Conservation (phyloP, 352 stramenopile species). For the Phytophthora sansomeana region DNA sequence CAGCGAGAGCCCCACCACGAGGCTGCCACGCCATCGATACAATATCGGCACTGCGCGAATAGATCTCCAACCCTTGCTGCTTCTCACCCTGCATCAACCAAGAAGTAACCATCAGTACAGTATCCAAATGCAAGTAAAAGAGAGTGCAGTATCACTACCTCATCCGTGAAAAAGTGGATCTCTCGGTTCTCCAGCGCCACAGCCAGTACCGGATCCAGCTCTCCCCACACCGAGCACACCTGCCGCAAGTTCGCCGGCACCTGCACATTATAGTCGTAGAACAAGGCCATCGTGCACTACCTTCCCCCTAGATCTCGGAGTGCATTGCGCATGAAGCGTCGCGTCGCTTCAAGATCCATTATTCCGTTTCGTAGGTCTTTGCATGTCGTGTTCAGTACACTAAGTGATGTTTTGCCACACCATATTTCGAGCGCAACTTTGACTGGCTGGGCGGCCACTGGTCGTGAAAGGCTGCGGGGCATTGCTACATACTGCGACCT, state of each 20-base stretch:
- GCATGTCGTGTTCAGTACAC: not conserved
- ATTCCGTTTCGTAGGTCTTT: not conserved
- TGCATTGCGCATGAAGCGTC: conserved; percentile 10
- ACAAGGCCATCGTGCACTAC: conserved; percentile 53
- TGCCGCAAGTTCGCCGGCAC: conserved; percentile 72
- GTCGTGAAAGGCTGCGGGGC: conserved; percentile 3
- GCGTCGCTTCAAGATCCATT: conserved; percentile 35
- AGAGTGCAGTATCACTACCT: conserved; percentile 46
- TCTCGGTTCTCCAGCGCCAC: conserved; percentile 84
- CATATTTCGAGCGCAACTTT: conserved; percentile 11
- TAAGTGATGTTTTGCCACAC: not conserved
- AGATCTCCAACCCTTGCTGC: conserved; percentile 55
- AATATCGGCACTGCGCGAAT: conserved; percentile 71
- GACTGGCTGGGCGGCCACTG: conserved; percentile 34
- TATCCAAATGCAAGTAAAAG: not conserved
- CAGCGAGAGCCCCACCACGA: conserved; percentile 73
- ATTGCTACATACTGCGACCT: not conserved
- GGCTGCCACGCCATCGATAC: conserved; percentile 91
- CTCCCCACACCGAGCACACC: conserved; percentile 83
- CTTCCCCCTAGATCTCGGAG: conserved; percentile 12
- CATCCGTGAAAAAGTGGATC: conserved; percentile 92
- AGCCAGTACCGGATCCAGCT: conserved; percentile 84
- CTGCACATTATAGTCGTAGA: conserved; percentile 87
- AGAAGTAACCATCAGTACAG: not conserved
- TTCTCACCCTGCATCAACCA: conserved; percentile 67